These are phyloP conservation scores for Lenwebbia sp. DNA, from an alignment of 345 rosid genomes.

Conservation along the genomic window DNA sequence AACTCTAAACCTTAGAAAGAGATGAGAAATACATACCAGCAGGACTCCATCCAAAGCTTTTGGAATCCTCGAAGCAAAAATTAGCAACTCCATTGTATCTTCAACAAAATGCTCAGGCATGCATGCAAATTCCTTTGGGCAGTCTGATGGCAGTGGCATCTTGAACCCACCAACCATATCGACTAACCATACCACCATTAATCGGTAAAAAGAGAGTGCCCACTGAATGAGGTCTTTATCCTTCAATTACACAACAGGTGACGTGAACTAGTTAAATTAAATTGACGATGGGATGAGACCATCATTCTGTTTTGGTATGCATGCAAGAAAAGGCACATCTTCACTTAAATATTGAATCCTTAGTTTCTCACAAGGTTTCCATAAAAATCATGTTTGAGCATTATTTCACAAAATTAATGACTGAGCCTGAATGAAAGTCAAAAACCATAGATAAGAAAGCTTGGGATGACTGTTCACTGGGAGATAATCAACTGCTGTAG, in stretches of 20 bases:
- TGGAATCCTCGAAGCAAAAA: slow-evolving; percentile 88
- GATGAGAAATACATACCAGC: slow-evolving; percentile 40
- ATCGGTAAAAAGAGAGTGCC: slow-evolving; percentile 79
- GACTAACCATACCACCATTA: slow-evolving; percentile 88
- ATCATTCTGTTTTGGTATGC: not conserved
- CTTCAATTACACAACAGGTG: slow-evolving; percentile 19
- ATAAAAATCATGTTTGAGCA: not conserved
- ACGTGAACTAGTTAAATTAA: not conserved
- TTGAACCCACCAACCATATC: slow-evolving; percentile 87
- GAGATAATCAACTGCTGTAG: not conserved
- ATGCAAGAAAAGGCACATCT: not conserved
- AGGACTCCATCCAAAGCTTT: slow-evolving; percentile 76
- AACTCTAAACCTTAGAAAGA: not conserved
- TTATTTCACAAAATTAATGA: not conserved
- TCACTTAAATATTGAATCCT: not conserved
- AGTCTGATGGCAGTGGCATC: slow-evolving; percentile 78
- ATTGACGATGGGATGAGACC: not conserved
- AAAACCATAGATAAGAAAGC: not conserved
- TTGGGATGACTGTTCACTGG: not conserved
- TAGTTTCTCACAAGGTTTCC: not conserved
- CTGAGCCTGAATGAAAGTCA: not conserved
- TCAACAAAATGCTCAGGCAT: slow-evolving; percentile 99
- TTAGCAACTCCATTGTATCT: slow-evolving; percentile 94
- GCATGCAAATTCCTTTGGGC: slow-evolving; percentile 89
- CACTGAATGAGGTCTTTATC: slow-evolving; percentile 71